Conservation (phyloP, 495 filamentous ascomycete species). For the Filosporella fistucella region DNA sequence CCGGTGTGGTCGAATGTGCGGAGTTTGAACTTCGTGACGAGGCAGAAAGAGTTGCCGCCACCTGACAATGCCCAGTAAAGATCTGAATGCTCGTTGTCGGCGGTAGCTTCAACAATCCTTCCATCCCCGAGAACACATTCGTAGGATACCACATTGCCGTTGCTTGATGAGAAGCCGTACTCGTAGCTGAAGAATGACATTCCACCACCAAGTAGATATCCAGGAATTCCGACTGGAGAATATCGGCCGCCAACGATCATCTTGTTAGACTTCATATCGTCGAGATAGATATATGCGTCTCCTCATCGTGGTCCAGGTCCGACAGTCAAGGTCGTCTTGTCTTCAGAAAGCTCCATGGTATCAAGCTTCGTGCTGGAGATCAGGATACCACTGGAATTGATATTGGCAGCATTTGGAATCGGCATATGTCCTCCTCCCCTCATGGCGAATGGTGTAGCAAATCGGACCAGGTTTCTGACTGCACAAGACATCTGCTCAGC, state of each 20-base stretch:
- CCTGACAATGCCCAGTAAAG: constrained; percentile 38
- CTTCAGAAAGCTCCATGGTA: constrained; percentile 2
- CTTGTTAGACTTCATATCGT: neutral
- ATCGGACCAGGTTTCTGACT: neutral
- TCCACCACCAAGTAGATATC: constrained; percentile 11
- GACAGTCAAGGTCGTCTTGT: neutral
- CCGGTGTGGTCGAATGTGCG: constrained; percentile 5
- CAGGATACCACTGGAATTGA: constrained; percentile 25
- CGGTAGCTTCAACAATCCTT: constrained; percentile 24
- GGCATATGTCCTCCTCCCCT: constrained; percentile 19
- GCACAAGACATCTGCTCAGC: constrained; percentile 3
- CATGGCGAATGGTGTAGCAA: constrained; percentile 6
- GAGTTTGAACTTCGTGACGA: constrained; percentile 10
- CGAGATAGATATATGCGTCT: constrained; percentile 7
- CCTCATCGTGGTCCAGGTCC: constrained; percentile 8
- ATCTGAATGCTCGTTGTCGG: constrained; percentile 28
- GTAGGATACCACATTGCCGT: constrained; percentile 4
- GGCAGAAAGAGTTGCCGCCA: constrained; percentile 34
- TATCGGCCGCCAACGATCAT: constrained; percentile 9
- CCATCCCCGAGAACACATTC: constrained; percentile 29
- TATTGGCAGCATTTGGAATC: constrained; percentile 25
- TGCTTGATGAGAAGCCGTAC: constrained; percentile 26
- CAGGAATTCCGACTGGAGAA: neutral
- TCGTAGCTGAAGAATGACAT: constrained; percentile 25
- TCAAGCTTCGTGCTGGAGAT: constrained; percentile 21